Evolutionary conservation across 139 green algal genomes (phyloP), one percentile per base, ranked within the genome.

Genomic region (Chlamydomonas sphaeroides): DNA sequence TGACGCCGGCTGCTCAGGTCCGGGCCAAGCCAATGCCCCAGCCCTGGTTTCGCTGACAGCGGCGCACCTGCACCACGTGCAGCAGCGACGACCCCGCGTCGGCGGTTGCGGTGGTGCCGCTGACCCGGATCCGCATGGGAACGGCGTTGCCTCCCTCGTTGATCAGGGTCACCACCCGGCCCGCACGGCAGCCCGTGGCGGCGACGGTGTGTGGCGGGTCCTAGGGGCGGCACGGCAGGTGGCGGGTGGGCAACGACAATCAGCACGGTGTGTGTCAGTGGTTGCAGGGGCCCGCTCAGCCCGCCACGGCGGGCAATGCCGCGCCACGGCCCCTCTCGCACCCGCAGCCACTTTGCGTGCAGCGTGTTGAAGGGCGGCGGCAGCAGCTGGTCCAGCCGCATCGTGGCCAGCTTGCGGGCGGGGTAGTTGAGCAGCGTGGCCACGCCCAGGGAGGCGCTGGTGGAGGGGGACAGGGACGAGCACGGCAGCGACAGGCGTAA

Each of bases 331-430:
- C 0, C 20, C 15, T 10, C 53, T 32, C 41, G 71, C 49, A 90
- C 86, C 81, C 84, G 69, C 30, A 91, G 72, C 70, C 82, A 91
- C n/a, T 81, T 84, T 5, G 74, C 59, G 66, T 91, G 88, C 59
- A 89, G 66, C 49, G 80, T 53, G n/a, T 68, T 62, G 78, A 67
- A 88, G 23, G 88, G 88, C 30, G 80, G 53, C 38, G 81, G 80
- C 65, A 91, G 36, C 77, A 91, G 77, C 30, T 53, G 11, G 0
- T 79, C 57, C 53, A 91, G 48, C 45, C 48, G 26, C 72, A 87
- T 89, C 39, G 68, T 51, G 3, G 51, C 38, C 57, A 90, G 53
- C 28, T 45, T 20, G 36, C 82, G 45, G 11, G 45, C 45, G 45
- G 45, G 45, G 10, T 53, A 14, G 45, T 53, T 53, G 45, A 14